These are phyloP conservation scores for Rhinocladiella mackenziei DNA, from an alignment of 2,329 filamentous ascomycete species.

Conservation along the genomic window DNA sequence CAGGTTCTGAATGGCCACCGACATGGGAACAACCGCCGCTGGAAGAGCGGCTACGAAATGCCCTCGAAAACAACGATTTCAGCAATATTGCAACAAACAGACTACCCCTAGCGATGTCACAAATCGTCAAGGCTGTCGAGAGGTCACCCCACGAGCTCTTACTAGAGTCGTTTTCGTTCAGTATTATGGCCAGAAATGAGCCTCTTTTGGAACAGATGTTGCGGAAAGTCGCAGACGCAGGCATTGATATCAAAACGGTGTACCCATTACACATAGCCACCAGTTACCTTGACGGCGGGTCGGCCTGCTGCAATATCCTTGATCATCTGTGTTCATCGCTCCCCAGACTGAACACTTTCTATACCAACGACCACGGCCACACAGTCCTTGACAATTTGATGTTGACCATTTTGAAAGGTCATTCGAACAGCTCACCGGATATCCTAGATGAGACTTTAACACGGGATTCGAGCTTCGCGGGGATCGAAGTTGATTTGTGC, in stretches of 20 bases:
- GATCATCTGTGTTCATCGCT: background rate
- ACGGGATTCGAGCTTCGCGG: constrained; percentile 32
- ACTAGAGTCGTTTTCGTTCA: constrained; percentile 31
- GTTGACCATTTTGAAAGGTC: constrained; percentile 37
- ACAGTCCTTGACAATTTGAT: constrained; percentile 42
- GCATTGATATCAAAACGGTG: constrained; percentile 29
- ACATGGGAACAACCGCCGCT: background rate
- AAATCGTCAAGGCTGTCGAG: constrained; percentile 27
- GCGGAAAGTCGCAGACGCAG: background rate
- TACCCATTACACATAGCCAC: constrained; percentile 39
- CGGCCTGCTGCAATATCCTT: constrained; percentile 34
- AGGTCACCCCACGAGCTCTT: constrained; percentile 28
- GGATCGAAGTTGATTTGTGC: constrained; percentile 43
- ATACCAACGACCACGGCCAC: constrained; percentile 34
- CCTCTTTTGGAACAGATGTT: constrained; percentile 19
- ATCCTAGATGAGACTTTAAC: constrained; percentile 32
- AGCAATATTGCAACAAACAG: constrained; percentile 27
- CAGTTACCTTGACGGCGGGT: constrained; percentile 37
- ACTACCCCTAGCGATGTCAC: constrained; percentile 28
- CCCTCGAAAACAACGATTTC: constrained; percentile 31
- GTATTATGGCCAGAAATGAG: constrained; percentile 31
- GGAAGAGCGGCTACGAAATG: constrained; percentile 7
- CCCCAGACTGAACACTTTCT: constrained; percentile 1
- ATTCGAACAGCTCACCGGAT: constrained; percentile 33
- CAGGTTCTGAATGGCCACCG: constrained; percentile 1